Percentiles rank a stretch among this genome's conserved stretches.
These are phyloP conservation scores for Daedalea quercina DNA, from an alignment of 768 basidiomycete genomes.

Conservation along the genomic window DNA sequence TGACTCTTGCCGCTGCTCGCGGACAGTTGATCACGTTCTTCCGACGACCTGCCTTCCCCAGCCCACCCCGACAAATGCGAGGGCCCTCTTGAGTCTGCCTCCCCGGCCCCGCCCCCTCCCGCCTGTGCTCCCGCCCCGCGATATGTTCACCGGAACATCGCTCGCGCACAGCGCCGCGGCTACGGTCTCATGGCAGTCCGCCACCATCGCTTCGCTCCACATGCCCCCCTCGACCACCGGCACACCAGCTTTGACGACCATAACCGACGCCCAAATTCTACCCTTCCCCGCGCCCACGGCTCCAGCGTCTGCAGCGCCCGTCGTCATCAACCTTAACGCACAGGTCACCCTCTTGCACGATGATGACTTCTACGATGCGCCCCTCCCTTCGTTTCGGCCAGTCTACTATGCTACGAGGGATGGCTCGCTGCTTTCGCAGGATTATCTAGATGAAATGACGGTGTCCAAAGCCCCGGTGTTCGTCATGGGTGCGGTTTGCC, in stretches of 20 bases:
- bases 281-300: slow-evolving; percentile 3
- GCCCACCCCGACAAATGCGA: slow-evolving; percentile 3
- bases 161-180: neutral
- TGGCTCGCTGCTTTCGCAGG: slow-evolving; percentile 51
- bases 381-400: slow-evolving; percentile 42
- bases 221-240: slow-evolving; percentile 10
- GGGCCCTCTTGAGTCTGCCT: neutral
- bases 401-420: slow-evolving; percentile 35
- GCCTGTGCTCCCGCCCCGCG: neutral
- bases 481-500: slow-evolving; percentile 40
- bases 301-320: slow-evolving; percentile 26
- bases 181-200: neutral
- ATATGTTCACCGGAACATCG: slow-evolving; percentile 2
- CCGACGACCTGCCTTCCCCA: neutral
- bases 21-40: slow-evolving; percentile 5
- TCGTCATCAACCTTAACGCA: slow-evolving; percentile 45
- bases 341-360: slow-evolving; percentile 43
- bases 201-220: neutral
- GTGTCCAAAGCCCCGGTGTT: slow-evolving; percentile 38
- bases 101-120: slow-evolving; percentile 1
- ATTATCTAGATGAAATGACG: slow-evolving; percentile 36
- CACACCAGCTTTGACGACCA: neutral
- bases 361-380: slow-evolving; percentile 32
- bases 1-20: neutral
- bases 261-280: neutral